Conservation (phyloP, 2,329 filamentous ascomycete genomes). For the Monosporascus cannonballus region DNA sequence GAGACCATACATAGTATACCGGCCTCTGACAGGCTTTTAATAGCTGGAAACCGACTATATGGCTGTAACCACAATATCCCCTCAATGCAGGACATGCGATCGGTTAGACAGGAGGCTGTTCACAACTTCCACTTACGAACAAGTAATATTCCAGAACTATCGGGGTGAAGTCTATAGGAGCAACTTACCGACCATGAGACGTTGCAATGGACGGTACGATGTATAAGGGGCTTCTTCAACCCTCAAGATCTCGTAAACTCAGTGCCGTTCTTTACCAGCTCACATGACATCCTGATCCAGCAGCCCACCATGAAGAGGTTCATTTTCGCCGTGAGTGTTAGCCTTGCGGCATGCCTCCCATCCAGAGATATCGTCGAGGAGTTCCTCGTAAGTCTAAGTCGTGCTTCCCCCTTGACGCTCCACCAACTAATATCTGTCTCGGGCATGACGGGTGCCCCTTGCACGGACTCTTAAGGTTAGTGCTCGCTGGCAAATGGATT, state of each 20-base stretch:
- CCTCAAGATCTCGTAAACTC: neutral
- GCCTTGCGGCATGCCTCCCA: conserved; percentile 17
- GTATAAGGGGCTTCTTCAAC: neutral
- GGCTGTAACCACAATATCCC: no score
- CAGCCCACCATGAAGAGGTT: conserved; percentile 16
- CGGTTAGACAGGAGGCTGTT: neutral
- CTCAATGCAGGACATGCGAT: neutral
- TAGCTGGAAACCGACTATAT: no score
- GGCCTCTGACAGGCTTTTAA: no score
- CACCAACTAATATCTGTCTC: no score
- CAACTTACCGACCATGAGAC: neutral
- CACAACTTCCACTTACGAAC: neutral
- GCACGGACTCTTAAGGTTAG: neutral
- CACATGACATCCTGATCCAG: neutral
- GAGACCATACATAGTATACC: no score
- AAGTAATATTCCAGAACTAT: neutral
- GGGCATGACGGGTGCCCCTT: no score
- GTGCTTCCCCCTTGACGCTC: neutral
- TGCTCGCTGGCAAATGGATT: conserved; percentile 1
- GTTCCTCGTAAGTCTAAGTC: neutral
- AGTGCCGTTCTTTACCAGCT: neutral
- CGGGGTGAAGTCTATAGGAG: neutral
- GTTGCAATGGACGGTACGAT: neutral
- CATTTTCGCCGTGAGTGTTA: conserved; percentile 13
- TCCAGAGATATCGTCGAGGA: neutral